Evolutionary conservation across 2,329 filamentous ascomycete species (phyloP).

Genomic region (Aspergillus sp.): DNA sequence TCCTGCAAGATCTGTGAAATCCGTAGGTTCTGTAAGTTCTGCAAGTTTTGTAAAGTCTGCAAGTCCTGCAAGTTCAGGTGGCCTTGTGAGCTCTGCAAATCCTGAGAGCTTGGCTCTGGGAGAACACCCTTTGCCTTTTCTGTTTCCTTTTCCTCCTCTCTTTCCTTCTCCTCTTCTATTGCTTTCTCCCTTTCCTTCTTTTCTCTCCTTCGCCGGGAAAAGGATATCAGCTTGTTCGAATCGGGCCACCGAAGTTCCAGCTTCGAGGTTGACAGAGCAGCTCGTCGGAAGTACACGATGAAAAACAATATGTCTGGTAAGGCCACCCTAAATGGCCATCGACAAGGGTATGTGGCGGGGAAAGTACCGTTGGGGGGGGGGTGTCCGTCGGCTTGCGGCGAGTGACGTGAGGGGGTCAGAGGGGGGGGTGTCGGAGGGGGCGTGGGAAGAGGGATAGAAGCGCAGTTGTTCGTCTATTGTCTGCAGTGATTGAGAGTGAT

Average conservation of each 20-base stretch:
- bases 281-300: slow-evolving; percentile 5
- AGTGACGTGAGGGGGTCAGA: neutral
- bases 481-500: neutral
- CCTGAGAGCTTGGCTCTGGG: too few relatives aligned
- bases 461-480: neutral
- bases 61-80: too few relatives aligned
- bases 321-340: neutral
- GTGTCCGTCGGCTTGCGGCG: neutral
- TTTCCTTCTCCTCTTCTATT: too few relatives aligned
- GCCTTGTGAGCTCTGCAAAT: too few relatives aligned
- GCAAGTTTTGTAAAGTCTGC: too few relatives aligned
- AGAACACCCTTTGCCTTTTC: too few relatives aligned
- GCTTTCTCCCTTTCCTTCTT: too few relatives aligned
- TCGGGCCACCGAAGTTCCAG: slow-evolving; percentile 21
- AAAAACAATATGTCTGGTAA: neutral
- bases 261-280: slow-evolving; percentile 19
- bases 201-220: too few relatives aligned
- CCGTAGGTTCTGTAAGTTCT: too few relatives aligned
- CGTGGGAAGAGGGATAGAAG: neutral
- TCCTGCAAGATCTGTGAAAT: too few relatives aligned
- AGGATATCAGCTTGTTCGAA: slow-evolving; percentile 13
- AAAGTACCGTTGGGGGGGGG: neutral
- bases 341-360: neutral
- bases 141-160: too few relatives aligned
- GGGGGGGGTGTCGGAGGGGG: neutral